Conservation (phyloP, 2,329 filamentous ascomycete genomes). For the Metarhizium robertsii region DNA sequence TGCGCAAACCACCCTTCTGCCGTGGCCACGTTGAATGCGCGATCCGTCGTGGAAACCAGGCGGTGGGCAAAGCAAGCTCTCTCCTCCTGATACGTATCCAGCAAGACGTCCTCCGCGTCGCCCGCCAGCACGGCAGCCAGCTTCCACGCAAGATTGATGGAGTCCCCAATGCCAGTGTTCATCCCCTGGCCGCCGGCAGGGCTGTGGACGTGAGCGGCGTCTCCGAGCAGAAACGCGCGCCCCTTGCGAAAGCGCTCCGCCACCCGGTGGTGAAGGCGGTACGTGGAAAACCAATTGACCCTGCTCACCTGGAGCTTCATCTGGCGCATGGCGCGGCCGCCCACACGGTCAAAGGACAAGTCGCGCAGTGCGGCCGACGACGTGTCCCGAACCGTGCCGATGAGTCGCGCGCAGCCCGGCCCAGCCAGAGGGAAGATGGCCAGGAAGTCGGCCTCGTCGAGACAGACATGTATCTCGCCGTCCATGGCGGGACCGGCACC, state of each 20-base stretch:
- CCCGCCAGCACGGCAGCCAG: not conserved
- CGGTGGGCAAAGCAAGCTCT: not conserved
- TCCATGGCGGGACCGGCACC: not conserved
- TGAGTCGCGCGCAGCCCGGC: not conserved
- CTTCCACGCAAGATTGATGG: not conserved
- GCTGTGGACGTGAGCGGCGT: not conserved
- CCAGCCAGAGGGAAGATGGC: slow-evolving; percentile 1
- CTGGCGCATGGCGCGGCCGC: not conserved
- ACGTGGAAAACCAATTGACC: slow-evolving; percentile 1
- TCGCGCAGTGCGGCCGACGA: not conserved
- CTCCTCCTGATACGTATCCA: slow-evolving; percentile 1
- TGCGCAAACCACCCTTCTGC: not conserved
- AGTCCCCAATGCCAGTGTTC: not conserved
- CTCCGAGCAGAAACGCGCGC: not conserved
- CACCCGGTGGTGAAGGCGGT: slow-evolving; percentile 2
- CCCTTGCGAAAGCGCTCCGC: not conserved
- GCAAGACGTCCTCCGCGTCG: not conserved
- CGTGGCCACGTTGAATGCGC: not conserved
- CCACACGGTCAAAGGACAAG: not conserved
- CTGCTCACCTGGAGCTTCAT: not conserved
- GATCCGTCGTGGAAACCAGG: not conserved
- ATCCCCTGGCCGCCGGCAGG: not conserved
- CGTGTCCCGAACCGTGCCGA: not conserved
- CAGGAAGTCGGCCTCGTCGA: slow-evolving; percentile 1
- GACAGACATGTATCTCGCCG: slow-evolving; percentile 1